Evolutionary conservation across 495 filamentous ascomycete genomes (phyloP).

Genomic region (Aspergillus heteromorphus): DNA sequence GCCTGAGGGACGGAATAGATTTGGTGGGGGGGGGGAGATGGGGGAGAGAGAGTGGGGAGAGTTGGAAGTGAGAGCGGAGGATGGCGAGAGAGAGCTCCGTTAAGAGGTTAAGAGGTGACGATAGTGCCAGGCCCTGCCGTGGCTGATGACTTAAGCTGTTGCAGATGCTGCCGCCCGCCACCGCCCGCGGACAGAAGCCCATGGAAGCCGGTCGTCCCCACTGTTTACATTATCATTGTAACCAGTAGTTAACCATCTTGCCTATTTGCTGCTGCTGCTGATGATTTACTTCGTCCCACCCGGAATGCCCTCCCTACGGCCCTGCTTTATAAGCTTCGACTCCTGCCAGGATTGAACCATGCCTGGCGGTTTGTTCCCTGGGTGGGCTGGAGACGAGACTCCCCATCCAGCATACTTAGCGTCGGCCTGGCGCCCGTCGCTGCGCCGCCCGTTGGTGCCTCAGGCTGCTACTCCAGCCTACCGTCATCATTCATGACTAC

Average conservation of each 20-base stretch:
- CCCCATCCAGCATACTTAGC: no score
- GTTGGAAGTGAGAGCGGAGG: conserved; percentile 18
- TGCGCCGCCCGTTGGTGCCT: not conserved
- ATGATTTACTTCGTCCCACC: not conserved
- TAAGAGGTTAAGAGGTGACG: conserved; percentile 43
- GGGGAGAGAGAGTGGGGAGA: conserved; percentile 14
- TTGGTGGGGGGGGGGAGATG: conserved; percentile 13
- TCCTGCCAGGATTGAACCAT: not conserved
- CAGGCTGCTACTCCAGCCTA: no score
- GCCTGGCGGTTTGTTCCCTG: not conserved
- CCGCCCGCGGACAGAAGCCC: conserved; percentile 28
- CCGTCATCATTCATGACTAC: not conserved
- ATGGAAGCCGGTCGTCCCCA: conserved; percentile 37
- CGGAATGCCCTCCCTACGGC: not conserved
- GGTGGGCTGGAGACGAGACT: not conserved
- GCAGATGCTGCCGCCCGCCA: conserved; percentile 18
- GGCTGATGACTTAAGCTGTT: conserved; percentile 37
- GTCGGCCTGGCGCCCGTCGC: no score
- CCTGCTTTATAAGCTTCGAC: not conserved
- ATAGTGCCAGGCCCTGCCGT: conserved; percentile 21
- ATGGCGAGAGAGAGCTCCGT: conserved; percentile 31
- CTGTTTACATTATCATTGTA: no score
- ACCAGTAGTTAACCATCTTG: no score
- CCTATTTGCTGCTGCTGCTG: no score
- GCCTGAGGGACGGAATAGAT: conserved; percentile 16